Conservation (phyloP, 345 rosid species). For the Hirschfeldia incana region DNA sequence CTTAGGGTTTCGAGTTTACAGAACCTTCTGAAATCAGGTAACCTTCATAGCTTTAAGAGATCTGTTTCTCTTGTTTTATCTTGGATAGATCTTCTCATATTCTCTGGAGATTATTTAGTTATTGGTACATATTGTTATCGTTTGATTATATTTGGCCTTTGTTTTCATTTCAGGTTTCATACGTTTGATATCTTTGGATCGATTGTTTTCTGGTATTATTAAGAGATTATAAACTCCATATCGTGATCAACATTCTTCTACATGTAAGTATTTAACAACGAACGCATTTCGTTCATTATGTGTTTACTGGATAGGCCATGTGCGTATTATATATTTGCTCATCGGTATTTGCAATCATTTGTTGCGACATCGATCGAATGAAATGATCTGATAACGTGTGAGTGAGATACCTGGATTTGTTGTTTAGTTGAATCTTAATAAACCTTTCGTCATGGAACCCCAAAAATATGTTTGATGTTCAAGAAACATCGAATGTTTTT, state of each 20-base stretch:
- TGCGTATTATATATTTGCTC: not conserved
- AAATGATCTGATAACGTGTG: not conserved
- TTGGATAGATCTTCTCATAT: not conserved
- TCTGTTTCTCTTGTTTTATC: not conserved
- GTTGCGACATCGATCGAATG: not conserved
- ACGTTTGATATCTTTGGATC: not conserved
- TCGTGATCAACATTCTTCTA: constrained; percentile 5
- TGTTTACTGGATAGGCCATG: not conserved
- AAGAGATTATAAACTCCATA: not conserved
- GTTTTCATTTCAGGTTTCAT: constrained; percentile 29
- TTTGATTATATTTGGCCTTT: not conserved
- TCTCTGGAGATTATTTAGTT: no score
- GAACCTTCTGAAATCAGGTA: constrained; percentile 10
- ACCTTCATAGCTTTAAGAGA: not conserved
- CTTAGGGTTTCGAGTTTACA: constrained; percentile 4
- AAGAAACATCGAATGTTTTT: not conserved
- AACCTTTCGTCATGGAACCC: no score
- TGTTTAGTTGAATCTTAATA: no score
- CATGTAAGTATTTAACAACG: constrained; percentile 17
- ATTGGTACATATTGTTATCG: not conserved
- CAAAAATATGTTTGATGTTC: not conserved
- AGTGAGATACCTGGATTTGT: not conserved
- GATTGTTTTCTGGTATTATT: not conserved
- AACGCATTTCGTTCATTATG: not conserved
- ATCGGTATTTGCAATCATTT: not conserved